Evolutionary conservation across 805 yeast species (phyloP).

Genomic region (Clavispora fructus): DNA sequence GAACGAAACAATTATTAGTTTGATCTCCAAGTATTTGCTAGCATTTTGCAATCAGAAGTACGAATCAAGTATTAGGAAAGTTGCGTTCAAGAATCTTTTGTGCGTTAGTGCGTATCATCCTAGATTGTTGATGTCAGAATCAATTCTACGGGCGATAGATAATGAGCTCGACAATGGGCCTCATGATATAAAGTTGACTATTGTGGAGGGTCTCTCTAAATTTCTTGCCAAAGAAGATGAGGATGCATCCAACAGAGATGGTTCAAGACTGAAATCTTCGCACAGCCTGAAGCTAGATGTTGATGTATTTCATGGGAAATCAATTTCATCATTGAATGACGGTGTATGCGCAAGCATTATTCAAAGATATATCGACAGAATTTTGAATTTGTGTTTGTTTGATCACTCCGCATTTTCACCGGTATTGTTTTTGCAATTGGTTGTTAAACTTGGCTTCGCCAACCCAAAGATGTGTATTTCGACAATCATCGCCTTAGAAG

Average conservation of each 20-base stretch:
- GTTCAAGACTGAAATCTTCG: slow-evolving; percentile 31
- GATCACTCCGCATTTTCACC: slow-evolving; percentile 47
- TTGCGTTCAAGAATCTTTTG: slow-evolving; percentile 55
- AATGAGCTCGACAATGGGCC: slow-evolving; percentile 37
- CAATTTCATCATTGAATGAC: slow-evolving; percentile 49
- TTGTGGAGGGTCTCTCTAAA: slow-evolving; percentile 52
- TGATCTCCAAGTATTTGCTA: slow-evolving; percentile 55
- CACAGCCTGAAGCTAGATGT: slow-evolving; percentile 35
- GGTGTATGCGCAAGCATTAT: slow-evolving; percentile 71
- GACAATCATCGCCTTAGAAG: slow-evolving; percentile 64
- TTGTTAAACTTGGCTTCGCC: slow-evolving; percentile 62
- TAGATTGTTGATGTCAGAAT: slow-evolving; percentile 55
- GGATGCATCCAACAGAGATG: slow-evolving; percentile 36
- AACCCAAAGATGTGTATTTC: slow-evolving; percentile 70
- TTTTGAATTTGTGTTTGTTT: slow-evolving; percentile 45
- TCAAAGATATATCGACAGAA: slow-evolving; percentile 50
- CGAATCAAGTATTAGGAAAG: slow-evolving; percentile 34
- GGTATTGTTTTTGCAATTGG: slow-evolving; percentile 48
- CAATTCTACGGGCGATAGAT: slow-evolving; percentile 50
- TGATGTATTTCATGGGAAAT: slow-evolving; percentile 49
- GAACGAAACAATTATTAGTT: slow-evolving; percentile 52
- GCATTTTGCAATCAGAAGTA: slow-evolving; percentile 40
- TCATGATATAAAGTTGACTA: slow-evolving; percentile 40
- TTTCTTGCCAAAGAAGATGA: slow-evolving; percentile 56
- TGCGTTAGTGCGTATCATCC: slow-evolving; percentile 60